These are phyloP conservation scores for Geotrichum aggregatum DNA, from an alignment of 1,139 yeast genomes.

Conservation along the genomic window DNA sequence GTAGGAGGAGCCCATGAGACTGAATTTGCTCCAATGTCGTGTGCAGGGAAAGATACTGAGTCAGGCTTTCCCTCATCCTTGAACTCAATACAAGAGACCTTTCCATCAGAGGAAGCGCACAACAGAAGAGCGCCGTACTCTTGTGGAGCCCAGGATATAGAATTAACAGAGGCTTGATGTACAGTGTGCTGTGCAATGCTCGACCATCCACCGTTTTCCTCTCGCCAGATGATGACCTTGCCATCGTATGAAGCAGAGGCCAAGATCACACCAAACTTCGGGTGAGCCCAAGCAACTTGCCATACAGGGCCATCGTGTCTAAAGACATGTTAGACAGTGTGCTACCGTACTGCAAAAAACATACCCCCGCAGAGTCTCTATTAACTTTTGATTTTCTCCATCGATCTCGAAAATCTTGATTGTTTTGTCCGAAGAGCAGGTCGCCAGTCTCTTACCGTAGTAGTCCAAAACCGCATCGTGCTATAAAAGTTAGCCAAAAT, in stretches of 20 bases:
- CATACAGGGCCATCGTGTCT: constrained; percentile 96
- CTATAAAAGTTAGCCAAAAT: constrained; percentile 23
- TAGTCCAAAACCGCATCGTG: constrained; percentile 97
- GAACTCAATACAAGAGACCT: constrained; percentile 84
- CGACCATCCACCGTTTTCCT: constrained; percentile 85
- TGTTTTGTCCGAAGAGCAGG: constrained; percentile 92
- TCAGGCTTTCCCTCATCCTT: constrained; percentile 84
- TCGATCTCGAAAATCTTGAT: constrained; percentile 90
- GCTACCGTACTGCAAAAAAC: constrained; percentile 23
- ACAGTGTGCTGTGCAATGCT: constrained; percentile 81
- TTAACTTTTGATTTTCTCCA: constrained; percentile 63
- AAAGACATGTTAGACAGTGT: background rate
- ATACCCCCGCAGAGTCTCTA: constrained; percentile 69
- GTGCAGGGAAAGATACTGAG: constrained; percentile 66
- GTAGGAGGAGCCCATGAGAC: constrained; percentile 93
- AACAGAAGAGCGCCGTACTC: constrained; percentile 89
- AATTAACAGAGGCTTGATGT: constrained; percentile 91
- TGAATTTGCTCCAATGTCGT: constrained; percentile 87
- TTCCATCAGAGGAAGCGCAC: constrained; percentile 92
- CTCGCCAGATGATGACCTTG: constrained; percentile 90
- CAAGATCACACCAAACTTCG: constrained; percentile 89
- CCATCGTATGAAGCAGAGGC: constrained; percentile 97
- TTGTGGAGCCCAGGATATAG: constrained; percentile 96
- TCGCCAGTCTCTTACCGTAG: constrained; percentile 91
- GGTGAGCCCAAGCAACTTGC: constrained; percentile 99